phyloP scores from a whole-genome alignment of 2,329 filamentous ascomycete species.

The Fusarium buharicum region DNA sequence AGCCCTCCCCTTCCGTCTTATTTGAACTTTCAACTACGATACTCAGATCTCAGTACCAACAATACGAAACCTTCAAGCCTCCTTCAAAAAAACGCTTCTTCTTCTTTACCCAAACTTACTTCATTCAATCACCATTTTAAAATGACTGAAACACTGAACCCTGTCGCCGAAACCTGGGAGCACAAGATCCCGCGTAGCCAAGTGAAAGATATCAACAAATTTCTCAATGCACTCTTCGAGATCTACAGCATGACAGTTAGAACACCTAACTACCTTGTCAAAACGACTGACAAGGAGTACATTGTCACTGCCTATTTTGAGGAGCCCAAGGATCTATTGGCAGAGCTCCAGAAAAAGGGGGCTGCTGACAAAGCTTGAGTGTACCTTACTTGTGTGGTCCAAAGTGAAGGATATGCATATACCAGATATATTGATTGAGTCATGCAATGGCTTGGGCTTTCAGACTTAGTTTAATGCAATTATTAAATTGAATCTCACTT shows the following conservation, averaged over 20 bases:
- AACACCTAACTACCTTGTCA: not conserved
- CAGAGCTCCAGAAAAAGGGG: constrained; percentile 4
- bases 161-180: not conserved
- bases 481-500: too few species aligned
- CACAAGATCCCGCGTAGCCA: not conserved
- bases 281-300: not conserved
- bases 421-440: not conserved
- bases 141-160: not conserved
- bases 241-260: not conserved
- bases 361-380: not conserved
- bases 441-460: too few species aligned
- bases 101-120: not conserved
- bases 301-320: constrained; percentile 1
- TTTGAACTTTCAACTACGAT: too few species aligned
- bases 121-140: not conserved
- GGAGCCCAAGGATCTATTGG: constrained; percentile 1
- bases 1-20: too few species aligned
- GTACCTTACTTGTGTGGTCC: not conserved
- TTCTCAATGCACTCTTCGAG: not conserved
- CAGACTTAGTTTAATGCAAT: too few species aligned
- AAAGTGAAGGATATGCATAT: not conserved
- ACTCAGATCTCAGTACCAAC: too few species aligned
- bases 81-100: not conserved
- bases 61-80: too few species aligned
- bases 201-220: not conserved